phyloP scores from a whole-genome alignment of 371 early-diverging fungal genomes.

The Mucor velutinosus region DNA sequence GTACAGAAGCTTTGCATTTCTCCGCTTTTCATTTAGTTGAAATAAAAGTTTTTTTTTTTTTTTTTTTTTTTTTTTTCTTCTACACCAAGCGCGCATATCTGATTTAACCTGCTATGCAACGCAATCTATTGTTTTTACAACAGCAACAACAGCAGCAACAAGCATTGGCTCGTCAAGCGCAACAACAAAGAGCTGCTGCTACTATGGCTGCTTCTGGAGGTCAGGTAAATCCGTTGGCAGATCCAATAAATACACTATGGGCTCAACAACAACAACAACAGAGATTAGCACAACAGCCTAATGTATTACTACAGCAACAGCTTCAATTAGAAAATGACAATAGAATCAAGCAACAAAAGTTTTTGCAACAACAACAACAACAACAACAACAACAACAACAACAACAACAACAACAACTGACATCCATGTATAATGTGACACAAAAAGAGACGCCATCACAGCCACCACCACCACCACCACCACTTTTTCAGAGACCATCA shows the following conservation, averaged over 20 bases:
- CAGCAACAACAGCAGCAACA: conserved; percentile 2
- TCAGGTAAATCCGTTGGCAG: background rate
- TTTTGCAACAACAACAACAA: background rate
- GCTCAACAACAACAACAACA: conserved; percentile 3
- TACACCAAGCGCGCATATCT: too few species aligned
- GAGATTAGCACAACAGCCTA: background rate
- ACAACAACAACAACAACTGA: background rate
- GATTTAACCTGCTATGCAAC: background rate
- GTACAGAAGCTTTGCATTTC: too few species aligned
- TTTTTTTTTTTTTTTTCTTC: background rate
- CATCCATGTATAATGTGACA: background rate
- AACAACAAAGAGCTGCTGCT: conserved; percentile 3
- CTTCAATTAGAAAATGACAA: background rate
- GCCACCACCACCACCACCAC: background rate
- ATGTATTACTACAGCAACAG: background rate
- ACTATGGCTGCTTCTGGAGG: background rate
- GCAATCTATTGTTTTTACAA: conserved; percentile 4
- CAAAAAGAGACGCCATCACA: background rate
- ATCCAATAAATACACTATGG: background rate
- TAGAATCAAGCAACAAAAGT: background rate
- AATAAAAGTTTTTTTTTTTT: too few species aligned
- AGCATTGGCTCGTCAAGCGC: conserved; percentile 10
- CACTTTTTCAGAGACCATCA: background rate
- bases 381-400: too few species aligned
- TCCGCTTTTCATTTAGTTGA: too few species aligned